Evolutionary conservation across 2,329 filamentous ascomycete genomes (phyloP).

Genomic region (Dactylellina sp.): DNA sequence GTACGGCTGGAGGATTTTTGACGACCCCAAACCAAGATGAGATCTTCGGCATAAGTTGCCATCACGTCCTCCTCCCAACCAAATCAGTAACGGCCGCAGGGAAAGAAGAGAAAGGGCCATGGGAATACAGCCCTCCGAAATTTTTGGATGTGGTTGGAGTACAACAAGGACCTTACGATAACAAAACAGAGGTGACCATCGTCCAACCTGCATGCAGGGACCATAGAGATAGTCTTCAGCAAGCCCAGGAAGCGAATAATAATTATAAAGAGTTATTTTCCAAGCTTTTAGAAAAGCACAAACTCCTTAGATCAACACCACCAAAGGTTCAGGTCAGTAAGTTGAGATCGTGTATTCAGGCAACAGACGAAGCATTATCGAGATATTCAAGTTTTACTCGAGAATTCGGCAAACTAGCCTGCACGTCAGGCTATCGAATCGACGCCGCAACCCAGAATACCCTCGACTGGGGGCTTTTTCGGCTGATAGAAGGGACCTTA

Average conservation of each 20-base stretch:
- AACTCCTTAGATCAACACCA: background rate
- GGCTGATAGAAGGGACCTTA: constrained; percentile 6
- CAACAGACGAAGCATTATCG: background rate
- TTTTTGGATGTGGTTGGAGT: constrained; percentile 4
- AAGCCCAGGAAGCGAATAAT: background rate
- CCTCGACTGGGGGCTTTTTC: constrained; percentile 31
- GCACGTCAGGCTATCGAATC: constrained; percentile 29
- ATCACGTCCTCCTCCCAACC: constrained; percentile 21
- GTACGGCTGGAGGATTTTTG: constrained; percentile 8
- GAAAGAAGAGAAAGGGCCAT: constrained; percentile 4
- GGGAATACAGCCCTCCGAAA: constrained; percentile 6
- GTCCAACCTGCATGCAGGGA: constrained; percentile 22
- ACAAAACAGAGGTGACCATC: constrained; percentile 1
- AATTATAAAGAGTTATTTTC: constrained; percentile 3
- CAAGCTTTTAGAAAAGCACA: constrained; percentile 7
- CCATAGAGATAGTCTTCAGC: constrained; percentile 8
- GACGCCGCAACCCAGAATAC: constrained; percentile 3
- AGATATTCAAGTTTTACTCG: constrained; percentile 9
- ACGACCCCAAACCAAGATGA: background rate
- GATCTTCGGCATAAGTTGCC: constrained; percentile 16
- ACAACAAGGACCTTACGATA: background rate
- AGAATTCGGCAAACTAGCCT: constrained; percentile 11
- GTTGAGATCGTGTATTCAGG: background rate
- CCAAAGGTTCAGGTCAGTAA: background rate
- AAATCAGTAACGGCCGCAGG: background rate